Evolutionary conservation across 441 rosid genomes (phyloP).

Genomic region (Capsella rubella): DNA sequence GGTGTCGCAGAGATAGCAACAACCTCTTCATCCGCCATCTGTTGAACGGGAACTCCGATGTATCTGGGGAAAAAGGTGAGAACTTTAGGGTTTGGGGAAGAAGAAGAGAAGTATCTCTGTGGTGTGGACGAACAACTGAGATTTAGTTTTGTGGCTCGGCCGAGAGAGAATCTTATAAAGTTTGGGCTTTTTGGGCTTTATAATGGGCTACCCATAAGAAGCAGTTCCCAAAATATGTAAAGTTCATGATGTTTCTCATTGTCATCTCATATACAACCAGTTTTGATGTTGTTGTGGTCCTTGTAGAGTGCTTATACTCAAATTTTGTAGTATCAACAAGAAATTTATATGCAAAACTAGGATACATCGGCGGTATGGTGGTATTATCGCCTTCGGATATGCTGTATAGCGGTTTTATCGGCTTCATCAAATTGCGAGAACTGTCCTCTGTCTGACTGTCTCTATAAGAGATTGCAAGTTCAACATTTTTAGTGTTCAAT

Average conservation of each 20-base stretch:
- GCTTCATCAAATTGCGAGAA: not conserved
- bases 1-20: conserved; percentile 45
- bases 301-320: not conserved
- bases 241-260: not conserved
- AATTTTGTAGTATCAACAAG: not conserved
- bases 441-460: not conserved
- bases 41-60: not conserved
- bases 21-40: conserved; percentile 72
- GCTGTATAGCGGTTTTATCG: not conserved
- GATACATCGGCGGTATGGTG: not conserved
- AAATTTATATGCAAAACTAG: not conserved
- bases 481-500: too few relatives aligned
- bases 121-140: not conserved
- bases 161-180: not conserved
- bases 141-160: not conserved
- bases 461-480: too few relatives aligned
- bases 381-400: not conserved
- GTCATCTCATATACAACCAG: too few relatives aligned
- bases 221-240: not conserved
- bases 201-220: not conserved
- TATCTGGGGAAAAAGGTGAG: not conserved
- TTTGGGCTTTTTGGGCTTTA: not conserved
- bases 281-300: not conserved
- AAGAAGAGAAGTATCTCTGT: not conserved
- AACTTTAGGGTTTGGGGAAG: conserved; percentile 28